Evolutionary conservation across 2,329 filamentous ascomycete genomes (phyloP).

Genomic region (Aspergillus ochraceus): DNA sequence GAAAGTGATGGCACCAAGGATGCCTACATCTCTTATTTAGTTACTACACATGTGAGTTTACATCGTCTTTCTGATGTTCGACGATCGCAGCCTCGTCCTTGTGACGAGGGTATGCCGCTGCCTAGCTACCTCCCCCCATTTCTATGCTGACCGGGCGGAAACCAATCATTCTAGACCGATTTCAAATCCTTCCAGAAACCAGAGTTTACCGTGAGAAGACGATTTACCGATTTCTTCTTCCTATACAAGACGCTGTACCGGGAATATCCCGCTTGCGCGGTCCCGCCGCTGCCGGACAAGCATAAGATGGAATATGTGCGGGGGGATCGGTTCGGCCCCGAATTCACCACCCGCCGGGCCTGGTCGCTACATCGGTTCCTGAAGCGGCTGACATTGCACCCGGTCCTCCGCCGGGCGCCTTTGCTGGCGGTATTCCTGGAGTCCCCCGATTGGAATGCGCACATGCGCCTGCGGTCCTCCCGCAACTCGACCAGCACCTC

Average conservation of each 20-base stretch:
- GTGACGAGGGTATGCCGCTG: conserved; percentile 15
- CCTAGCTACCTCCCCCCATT: conserved; percentile 12
- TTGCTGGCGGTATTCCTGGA: conserved; percentile 90
- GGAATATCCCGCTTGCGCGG: conserved; percentile 88
- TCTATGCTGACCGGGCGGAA: conserved; percentile 12
- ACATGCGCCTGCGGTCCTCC: conserved; percentile 76
- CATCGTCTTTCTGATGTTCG: conserved; percentile 13
- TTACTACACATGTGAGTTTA: conserved; percentile 76
- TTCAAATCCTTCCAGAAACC: conserved; percentile 89
- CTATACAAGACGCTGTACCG: conserved; percentile 85
- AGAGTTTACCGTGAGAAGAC: conserved; percentile 76
- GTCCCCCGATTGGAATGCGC: conserved; percentile 92
- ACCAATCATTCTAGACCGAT: conserved; percentile 65
- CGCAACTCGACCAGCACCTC: conserved; percentile 57
- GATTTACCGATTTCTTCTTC: conserved; percentile 97
- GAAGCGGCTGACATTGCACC: conserved; percentile 80
- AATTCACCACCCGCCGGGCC: conserved; percentile 86
- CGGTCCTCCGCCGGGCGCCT: conserved; percentile 77
- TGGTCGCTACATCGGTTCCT: conserved; percentile 92
- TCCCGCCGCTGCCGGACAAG: conserved; percentile 94
- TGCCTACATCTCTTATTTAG: conserved; percentile 91
- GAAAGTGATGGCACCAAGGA: conserved; percentile 97
- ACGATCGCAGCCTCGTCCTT: not conserved
- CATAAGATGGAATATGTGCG: conserved; percentile 99
- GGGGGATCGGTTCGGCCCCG: conserved; percentile 88